Evolutionary conservation across 75 land plant genomes (phyloP).

Genomic region (Sequoia sempervirens): DNA sequence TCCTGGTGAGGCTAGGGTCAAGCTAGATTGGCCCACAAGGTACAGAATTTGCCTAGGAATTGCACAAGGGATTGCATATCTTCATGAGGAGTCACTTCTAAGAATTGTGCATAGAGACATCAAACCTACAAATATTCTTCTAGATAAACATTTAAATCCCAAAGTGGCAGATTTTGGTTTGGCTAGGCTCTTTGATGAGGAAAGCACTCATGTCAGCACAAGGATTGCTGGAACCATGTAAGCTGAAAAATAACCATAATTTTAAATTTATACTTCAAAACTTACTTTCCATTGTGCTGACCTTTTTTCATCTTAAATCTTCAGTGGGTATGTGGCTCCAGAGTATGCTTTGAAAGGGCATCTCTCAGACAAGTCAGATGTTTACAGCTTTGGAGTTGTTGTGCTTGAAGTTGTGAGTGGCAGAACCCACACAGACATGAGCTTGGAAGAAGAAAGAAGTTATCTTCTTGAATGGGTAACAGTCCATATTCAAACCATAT

Average conservation of each 20-base stretch:
- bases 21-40: background rate
- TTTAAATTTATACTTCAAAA: background rate
- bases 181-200: conserved; percentile 20
- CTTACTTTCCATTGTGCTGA: background rate
- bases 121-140: conserved; percentile 6
- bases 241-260: background rate
- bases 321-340: conserved; percentile 12
- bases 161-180: conserved; percentile 22
- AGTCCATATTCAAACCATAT: background rate
- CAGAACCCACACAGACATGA: background rate
- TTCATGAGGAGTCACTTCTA: conserved; percentile 3
- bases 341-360: conserved; percentile 9
- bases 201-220: conserved; percentile 9
- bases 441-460: background rate
- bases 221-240: conserved; percentile 23
- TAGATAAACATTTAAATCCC: conserved; percentile 12
- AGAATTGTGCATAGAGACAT: background rate
- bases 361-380: conserved; percentile 14
- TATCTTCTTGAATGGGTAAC: conserved; percentile 2
- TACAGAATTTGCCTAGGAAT: background rate
- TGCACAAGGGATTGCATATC: conserved; percentile 8
- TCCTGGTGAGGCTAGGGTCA: background rate
- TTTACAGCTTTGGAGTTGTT: conserved; percentile 12
- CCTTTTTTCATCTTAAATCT: background rate
- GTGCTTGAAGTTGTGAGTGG: conserved; percentile 11